Conservation (phyloP, 2,329 filamentous ascomycete genomes). For the Stylonectria norvegica region DNA sequence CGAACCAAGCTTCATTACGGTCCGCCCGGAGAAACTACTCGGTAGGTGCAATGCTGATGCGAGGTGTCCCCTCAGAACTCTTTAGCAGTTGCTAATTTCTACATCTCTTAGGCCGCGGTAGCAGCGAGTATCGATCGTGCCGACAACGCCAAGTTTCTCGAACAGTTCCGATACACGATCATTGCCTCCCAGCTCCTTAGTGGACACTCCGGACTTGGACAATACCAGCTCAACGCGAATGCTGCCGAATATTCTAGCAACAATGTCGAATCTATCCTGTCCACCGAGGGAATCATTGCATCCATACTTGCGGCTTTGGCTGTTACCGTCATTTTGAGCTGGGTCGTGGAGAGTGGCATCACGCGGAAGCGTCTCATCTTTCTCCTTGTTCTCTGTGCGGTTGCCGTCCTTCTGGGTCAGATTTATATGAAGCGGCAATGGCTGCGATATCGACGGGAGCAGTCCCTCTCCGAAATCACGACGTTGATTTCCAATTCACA, state of each 20-base stretch:
- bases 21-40: slow-evolving; percentile 50
- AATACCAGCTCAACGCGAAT: slow-evolving; percentile 25
- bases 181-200: slow-evolving; percentile 86
- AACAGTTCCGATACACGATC: slow-evolving; percentile 90
- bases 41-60: slow-evolving; percentile 35
- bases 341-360: slow-evolving; percentile 55
- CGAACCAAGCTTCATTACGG: slow-evolving; percentile 37
- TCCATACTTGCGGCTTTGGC: slow-evolving; percentile 51
- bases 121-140: slow-evolving; percentile 69
- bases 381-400: slow-evolving; percentile 50
- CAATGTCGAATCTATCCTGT: slow-evolving; percentile 31
- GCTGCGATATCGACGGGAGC: slow-evolving; percentile 72
- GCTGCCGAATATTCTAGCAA: slow-evolving; percentile 10
- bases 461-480: slow-evolving; percentile 67
- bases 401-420: slow-evolving; percentile 56
- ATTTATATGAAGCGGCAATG: slow-evolving; percentile 74
- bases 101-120: slow-evolving; percentile 55
- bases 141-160: slow-evolving; percentile 82
- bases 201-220: slow-evolving; percentile 55
- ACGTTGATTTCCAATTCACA: slow-evolving; percentile 71
- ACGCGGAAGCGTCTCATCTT: slow-evolving; percentile 56
- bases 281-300: slow-evolving; percentile 49
- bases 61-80: background rate
- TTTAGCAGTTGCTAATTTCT: background rate
- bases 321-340: slow-evolving; percentile 70